phyloP scores from a whole-genome alignment of 352 stramenopile species.

The Aphanomyces euteiches region DNA sequence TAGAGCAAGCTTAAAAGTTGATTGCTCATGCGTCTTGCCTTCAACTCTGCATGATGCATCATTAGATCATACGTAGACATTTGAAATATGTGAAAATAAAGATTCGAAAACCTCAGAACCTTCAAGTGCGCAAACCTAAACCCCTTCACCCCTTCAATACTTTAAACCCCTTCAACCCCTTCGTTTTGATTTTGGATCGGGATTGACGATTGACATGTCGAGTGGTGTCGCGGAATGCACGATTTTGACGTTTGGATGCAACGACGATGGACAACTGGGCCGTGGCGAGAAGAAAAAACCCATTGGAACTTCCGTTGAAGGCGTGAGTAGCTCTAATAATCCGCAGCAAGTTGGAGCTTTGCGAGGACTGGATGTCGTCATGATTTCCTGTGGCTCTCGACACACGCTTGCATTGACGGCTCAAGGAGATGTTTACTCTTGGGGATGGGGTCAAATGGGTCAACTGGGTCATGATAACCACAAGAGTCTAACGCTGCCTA shows the following conservation, averaged over 20 bases:
- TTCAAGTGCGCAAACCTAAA: too few species aligned
- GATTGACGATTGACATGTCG: background rate
- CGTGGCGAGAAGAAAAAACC: constrained; percentile 57
- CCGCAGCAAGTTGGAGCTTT: constrained; percentile 54
- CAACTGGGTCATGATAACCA: constrained; percentile 72
- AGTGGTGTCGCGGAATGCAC: constrained; percentile 35
- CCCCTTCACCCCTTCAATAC: too few species aligned
- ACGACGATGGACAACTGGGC: constrained; percentile 77
- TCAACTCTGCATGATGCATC: too few species aligned
- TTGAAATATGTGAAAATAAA: too few species aligned
- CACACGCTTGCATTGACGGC: constrained; percentile 77
- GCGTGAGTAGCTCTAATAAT: constrained; percentile 72
- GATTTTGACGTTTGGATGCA: constrained; percentile 73
- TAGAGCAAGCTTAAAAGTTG: background rate
- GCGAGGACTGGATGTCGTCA: constrained; percentile 49
- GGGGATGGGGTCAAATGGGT: constrained; percentile 80
- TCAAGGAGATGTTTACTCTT: constrained; percentile 59
- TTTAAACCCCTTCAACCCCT: too few species aligned
- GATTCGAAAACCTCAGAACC: too few species aligned
- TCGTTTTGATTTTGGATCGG: too few species aligned
- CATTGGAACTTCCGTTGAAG: constrained; percentile 51
- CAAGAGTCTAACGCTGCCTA: constrained; percentile 62
- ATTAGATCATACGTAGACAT: too few species aligned
- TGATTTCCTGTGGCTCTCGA: constrained; percentile 73
- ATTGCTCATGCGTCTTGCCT: too few species aligned